These are phyloP conservation scores for Lactifluus hygrophoroides DNA, from an alignment of 768 basidiomycete species.

Conservation along the genomic window DNA sequence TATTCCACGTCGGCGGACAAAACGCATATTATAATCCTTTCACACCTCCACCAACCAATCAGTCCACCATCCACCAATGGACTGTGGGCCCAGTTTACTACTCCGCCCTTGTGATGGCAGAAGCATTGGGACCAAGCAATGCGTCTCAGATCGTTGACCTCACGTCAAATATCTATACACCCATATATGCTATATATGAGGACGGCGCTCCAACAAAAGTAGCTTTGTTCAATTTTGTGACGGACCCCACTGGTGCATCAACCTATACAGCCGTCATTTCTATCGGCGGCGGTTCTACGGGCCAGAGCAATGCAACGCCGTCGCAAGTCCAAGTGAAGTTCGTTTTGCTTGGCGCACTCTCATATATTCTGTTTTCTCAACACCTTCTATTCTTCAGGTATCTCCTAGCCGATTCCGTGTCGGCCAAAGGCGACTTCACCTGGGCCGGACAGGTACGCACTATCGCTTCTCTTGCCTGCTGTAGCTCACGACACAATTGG, in stretches of 20 bases:
- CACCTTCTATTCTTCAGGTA: slow-evolving; percentile 34
- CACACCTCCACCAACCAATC: slow-evolving; percentile 44
- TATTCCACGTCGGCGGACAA: slow-evolving; percentile 53
- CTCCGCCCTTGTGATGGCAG: slow-evolving; percentile 59
- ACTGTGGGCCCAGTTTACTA: slow-evolving; percentile 70
- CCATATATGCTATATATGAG: slow-evolving; percentile 68
- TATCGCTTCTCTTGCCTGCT: not conserved
- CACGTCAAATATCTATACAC: slow-evolving; percentile 39
- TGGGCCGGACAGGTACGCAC: slow-evolving; percentile 67
- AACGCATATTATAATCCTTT: slow-evolving; percentile 52
- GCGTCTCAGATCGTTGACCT: slow-evolving; percentile 61
- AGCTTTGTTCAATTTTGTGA: slow-evolving; percentile 66
- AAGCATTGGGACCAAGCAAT: slow-evolving; percentile 56
- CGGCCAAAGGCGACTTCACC: slow-evolving; percentile 55
- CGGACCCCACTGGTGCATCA: slow-evolving; percentile 47
- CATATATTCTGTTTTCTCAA: not conserved
- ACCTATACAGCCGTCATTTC: slow-evolving; percentile 45
- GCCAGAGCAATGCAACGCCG: slow-evolving; percentile 34
- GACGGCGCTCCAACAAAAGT: slow-evolving; percentile 51
- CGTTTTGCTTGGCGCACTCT: slow-evolving; percentile 22
- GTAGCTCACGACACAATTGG: not conserved
- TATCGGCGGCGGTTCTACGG: slow-evolving; percentile 36
- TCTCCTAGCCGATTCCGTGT: slow-evolving; percentile 45
- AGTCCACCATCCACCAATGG: slow-evolving; percentile 54
- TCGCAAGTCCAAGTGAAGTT: slow-evolving; percentile 47